These are phyloP conservation scores for Hirschfeldia incana DNA, from an alignment of 345 rosid species.

Conservation along the genomic window DNA sequence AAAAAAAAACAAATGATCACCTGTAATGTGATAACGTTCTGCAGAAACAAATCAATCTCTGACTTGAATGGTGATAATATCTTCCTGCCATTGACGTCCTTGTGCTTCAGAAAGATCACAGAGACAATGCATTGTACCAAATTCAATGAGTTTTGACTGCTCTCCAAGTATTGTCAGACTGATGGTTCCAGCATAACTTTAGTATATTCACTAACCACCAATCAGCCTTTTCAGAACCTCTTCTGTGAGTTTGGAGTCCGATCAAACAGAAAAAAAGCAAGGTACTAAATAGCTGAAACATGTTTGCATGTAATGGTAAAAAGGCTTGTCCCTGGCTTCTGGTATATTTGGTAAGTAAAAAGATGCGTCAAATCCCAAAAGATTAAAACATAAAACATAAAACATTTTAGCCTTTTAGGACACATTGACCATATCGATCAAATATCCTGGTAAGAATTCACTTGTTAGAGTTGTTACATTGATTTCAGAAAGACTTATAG, in stretches of 20 bases:
- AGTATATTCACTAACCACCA: neutral
- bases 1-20: constrained; percentile 39
- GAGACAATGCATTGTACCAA: neutral
- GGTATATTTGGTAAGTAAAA: constrained; percentile 46
- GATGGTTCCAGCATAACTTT: neutral
- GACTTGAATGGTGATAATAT: constrained; percentile 42
- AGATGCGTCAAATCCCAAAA: constrained; percentile 11
- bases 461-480: constrained; percentile 45
- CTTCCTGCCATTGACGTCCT: constrained; percentile 39
- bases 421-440: constrained; percentile 53
- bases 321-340: neutral
- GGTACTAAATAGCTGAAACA: no score
- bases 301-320: neutral
- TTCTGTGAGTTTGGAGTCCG: neutral
- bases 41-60: constrained; percentile 54
- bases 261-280: no score
- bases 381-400: neutral
- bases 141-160: neutral
- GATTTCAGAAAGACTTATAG: constrained; percentile 66
- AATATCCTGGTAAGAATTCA: constrained; percentile 57
- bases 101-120: no score
- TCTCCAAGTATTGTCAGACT: neutral
- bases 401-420: no score
- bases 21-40: constrained; percentile 50
- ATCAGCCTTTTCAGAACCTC: neutral